Base-by-base conservation (phyloP, 2,329 filamentous ascomycete species). In the Byssoonygena ceratinophila region DNA sequence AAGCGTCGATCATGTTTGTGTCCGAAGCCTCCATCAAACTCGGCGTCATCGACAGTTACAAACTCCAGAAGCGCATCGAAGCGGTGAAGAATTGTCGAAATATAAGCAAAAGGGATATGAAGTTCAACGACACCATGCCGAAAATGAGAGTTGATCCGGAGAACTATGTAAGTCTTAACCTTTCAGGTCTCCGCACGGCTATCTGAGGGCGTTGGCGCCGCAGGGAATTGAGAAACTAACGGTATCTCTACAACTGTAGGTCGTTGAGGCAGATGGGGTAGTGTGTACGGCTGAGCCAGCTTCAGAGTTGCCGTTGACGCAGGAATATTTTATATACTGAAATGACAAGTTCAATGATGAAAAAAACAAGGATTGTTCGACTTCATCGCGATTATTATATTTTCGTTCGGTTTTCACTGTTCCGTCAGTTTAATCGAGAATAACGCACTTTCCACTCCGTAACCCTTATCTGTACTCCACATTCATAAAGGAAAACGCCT, bases 121-220 rank as follows among this genome's bases (percentile, higher is more conserved):
- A 87, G 64, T 90, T 81, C 68, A 96, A 96, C 67, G 82, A 88
- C 63, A 70, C 71, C 51, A 88, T 81, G 80, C 91, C 91, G 12
- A 81, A 77, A 71, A 96, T 97, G 87, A 82, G 75, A 61, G 90
- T 97, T 55, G 90, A 97, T 67, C 86, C 91, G 4, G 91, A 97
- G 76, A 83, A 79, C 63, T 97, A 96, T 72, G 72, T 76, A 60
- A 71, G 74, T 44, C 20, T 16, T 2, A 23, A 5, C 14, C 6
- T 18, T 37, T 37, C 4, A 12, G 36, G 1, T 25, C 27, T n/a
- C 7, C 4, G 32, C 32, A 12, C 8, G 32, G 4, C 7, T 34
- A 4, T n/a, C 14, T n/a, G n/a, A n/a, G n/a, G n/a, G 32, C 14
- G 7, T 12, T 34, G 32, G 5, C 14, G 3, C 32, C 12, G 3